phyloP scores from a whole-genome alignment of 306 rosid species.

The Prosopis cineraria region DNA sequence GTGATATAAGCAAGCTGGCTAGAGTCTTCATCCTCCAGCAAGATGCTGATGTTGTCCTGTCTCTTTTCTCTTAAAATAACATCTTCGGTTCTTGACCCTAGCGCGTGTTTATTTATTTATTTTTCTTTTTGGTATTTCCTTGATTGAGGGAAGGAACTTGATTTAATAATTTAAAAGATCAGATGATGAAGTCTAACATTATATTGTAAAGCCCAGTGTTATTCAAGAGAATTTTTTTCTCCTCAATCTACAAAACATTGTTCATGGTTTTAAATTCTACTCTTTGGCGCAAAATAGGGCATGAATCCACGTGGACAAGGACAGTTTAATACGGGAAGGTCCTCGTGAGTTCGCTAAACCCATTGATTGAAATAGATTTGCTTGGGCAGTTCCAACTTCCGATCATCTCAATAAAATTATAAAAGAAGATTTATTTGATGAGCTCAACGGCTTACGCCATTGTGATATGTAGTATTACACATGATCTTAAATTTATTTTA shows the following conservation, averaged over 20 bases:
- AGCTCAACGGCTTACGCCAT: too few relatives aligned
- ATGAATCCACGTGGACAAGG: not conserved
- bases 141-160: not conserved
- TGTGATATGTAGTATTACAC: not conserved
- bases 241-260: not conserved
- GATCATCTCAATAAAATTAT: not conserved
- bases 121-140: not conserved
- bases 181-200: not conserved
- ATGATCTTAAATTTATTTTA: too few relatives aligned
- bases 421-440: not conserved
- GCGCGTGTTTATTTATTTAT: not conserved
- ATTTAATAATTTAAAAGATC: not conserved
- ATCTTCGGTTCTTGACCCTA: not conserved
- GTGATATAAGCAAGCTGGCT: not conserved
- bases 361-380: not conserved
- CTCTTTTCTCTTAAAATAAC: not conserved
- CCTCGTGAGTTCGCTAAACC: not conserved
- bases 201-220: not conserved
- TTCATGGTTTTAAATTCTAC: not conserved
- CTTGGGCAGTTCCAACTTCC: not conserved
- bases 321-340: not conserved
- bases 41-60: not conserved
- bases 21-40: not conserved
- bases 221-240: not conserved
- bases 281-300: not conserved